Evolutionary conservation across 1,284 basidiomycete species (phyloP).

Genomic region (Papiliotrema fonsecae): DNA sequence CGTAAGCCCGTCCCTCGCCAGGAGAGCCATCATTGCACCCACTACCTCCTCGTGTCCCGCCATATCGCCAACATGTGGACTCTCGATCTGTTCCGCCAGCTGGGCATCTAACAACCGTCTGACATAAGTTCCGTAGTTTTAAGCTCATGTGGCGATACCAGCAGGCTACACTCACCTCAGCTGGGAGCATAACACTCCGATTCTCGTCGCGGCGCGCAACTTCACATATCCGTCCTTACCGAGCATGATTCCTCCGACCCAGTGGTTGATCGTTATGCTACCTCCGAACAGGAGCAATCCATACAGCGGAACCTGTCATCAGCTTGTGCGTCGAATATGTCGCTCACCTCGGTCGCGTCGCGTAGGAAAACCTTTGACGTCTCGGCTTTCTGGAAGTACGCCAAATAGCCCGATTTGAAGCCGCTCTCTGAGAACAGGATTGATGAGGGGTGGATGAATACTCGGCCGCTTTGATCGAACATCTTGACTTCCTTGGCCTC

Average conservation of each 20-base stretch:
- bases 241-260: conserved; percentile 68
- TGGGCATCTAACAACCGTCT: conserved; percentile 64
- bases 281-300: conserved; percentile 81
- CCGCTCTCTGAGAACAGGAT: conserved; percentile 67
- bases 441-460: conserved; percentile 68
- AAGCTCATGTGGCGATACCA: background rate
- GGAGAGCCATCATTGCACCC: conserved; percentile 63
- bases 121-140: background rate
- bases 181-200: conserved; percentile 84
- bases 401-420: conserved; percentile 73
- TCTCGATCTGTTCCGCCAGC: conserved; percentile 54
- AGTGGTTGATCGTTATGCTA: conserved; percentile 68
- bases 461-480: conserved; percentile 55
- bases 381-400: conserved; percentile 76
- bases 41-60: conserved; percentile 58
- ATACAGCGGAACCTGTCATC: conserved; percentile 69
- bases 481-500: conserved; percentile 75
- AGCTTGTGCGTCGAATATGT: background rate
- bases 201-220: conserved; percentile 76
- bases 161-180: conserved; percentile 51
- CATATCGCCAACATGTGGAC: conserved; percentile 50
- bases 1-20: conserved; percentile 50
- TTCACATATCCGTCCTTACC: conserved; percentile 56
- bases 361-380: conserved; percentile 82
- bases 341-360: conserved; percentile 75